phyloP scores from a whole-genome alignment of 805 yeast species.

The Sungouiozyma intestinalis region DNA sequence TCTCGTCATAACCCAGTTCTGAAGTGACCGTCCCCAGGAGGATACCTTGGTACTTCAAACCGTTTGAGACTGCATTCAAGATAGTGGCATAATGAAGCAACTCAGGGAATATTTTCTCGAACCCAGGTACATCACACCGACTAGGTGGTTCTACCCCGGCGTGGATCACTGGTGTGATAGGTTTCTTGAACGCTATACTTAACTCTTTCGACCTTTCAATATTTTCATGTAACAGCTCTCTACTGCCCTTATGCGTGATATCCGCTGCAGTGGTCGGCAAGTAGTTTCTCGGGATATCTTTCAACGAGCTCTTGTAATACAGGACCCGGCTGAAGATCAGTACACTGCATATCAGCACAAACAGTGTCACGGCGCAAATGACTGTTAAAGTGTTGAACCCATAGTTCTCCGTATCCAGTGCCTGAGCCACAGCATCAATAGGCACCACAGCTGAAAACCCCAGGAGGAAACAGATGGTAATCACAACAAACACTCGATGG shows the following conservation, averaged over 20 bases:
- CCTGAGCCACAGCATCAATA: slow-evolving; percentile 62
- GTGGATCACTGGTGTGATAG: slow-evolving; percentile 37
- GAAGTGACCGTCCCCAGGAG: slow-evolving; percentile 29
- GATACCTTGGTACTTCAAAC: slow-evolving; percentile 39
- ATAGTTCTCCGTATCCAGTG: slow-evolving; percentile 43
- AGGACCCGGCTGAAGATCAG: slow-evolving; percentile 52
- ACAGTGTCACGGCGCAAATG: slow-evolving; percentile 55
- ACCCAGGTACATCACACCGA: slow-evolving; percentile 17
- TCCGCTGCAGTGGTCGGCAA: slow-evolving; percentile 57
- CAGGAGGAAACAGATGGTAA: slow-evolving; percentile 30
- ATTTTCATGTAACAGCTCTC: slow-evolving; percentile 32
- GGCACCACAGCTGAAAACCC: slow-evolving; percentile 66
- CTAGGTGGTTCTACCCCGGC: slow-evolving; percentile 42
- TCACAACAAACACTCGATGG: slow-evolving; percentile 11
- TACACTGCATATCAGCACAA: slow-evolving; percentile 39
- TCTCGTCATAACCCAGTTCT: slow-evolving; percentile 17
- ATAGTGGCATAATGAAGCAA: slow-evolving; percentile 41
- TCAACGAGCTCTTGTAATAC: slow-evolving; percentile 44
- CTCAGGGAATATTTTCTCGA: slow-evolving; percentile 29
- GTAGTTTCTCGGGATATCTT: slow-evolving; percentile 71
- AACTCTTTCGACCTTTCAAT: slow-evolving; percentile 36
- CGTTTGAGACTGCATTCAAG: slow-evolving; percentile 49
- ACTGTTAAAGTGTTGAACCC: slow-evolving; percentile 78
- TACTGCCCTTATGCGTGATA: slow-evolving; percentile 37
- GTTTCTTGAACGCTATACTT: slow-evolving; percentile 30